Conservation (phyloP, 495 filamentous ascomycete genomes). For the Viridothelium virens region DNA sequence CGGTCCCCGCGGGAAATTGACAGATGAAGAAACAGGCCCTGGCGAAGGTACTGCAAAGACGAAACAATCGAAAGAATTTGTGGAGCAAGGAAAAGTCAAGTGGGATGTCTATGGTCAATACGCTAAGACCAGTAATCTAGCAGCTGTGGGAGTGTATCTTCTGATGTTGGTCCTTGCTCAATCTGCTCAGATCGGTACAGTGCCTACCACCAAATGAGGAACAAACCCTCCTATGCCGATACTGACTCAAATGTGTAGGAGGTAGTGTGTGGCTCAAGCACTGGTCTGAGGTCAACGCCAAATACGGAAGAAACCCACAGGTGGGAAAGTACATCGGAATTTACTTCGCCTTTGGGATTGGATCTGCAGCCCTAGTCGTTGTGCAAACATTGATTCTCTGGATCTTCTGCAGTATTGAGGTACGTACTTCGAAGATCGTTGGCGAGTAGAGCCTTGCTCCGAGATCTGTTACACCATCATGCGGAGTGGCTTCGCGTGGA, state of each 20-base stretch:
- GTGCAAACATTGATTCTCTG: constrained; percentile 91
- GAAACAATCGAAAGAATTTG: constrained; percentile 76
- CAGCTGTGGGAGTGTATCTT: constrained; percentile 75
- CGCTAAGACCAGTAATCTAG: constrained; percentile 84
- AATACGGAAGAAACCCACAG: constrained; percentile 57
- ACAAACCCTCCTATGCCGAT: constrained; percentile 1
- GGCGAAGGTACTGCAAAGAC: constrained; percentile 55
- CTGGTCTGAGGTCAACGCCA: constrained; percentile 75
- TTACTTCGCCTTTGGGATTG: constrained; percentile 89
- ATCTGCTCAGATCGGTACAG: constrained; percentile 57
- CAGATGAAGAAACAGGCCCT: constrained; percentile 59
- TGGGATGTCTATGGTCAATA: constrained; percentile 63
- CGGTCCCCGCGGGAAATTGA: constrained; percentile 70
- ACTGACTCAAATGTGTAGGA: constrained; percentile 31
- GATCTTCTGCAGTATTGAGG: constrained; percentile 99
- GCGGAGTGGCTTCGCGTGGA: constrained; percentile 7
- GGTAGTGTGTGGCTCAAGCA: constrained; percentile 89
- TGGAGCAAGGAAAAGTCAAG: constrained; percentile 93
- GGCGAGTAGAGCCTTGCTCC: not conserved
- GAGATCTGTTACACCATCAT: constrained; percentile 8
- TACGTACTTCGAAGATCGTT: constrained; percentile 35
- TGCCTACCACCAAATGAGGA: constrained; percentile 13
- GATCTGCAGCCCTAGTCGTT: constrained; percentile 77
- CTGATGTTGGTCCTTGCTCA: constrained; percentile 70
- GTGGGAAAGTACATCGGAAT: constrained; percentile 88